phyloP scores from a whole-genome alignment of 768 basidiomycete genomes.

The Lenzites betulinus region DNA sequence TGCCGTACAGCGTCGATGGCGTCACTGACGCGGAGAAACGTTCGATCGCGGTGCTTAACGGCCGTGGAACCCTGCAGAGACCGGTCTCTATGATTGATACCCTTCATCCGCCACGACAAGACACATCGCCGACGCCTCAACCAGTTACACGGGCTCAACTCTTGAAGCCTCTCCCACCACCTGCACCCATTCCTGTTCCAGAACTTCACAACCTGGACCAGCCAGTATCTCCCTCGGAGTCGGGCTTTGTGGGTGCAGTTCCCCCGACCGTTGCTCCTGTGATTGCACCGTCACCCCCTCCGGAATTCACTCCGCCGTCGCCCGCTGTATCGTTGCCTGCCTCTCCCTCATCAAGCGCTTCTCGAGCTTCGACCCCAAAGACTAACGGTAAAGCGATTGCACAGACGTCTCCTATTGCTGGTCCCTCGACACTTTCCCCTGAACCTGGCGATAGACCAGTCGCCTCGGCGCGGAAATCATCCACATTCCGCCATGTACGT shows the following conservation, averaged over 20 bases:
- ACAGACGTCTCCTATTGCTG: conserved; percentile 17
- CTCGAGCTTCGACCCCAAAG: conserved; percentile 7
- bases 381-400: conserved; percentile 16
- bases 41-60: conserved; percentile 7
- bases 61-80: conserved; percentile 10
- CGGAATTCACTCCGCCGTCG: conserved; percentile 6
- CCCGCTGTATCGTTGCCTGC: conserved; percentile 4
- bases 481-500: conserved; percentile 55
- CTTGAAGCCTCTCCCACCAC: conserved; percentile 9
- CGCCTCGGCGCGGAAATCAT: conserved; percentile 37
- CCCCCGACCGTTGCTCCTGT: conserved; percentile 7
- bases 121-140: background rate
- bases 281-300: conserved; percentile 1
- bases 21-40: conserved; percentile 19
- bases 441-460: conserved; percentile 9
- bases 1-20: conserved; percentile 17
- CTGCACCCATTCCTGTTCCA: conserved; percentile 2
- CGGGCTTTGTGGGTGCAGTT: background rate
- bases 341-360: conserved; percentile 12
- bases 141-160: background rate
- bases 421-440: conserved; percentile 19
- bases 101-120: conserved; percentile 13
- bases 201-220: conserved; percentile 7
- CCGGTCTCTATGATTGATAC: conserved; percentile 29
- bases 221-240: background rate